Evolutionary conservation across 2,329 filamentous ascomycete genomes (phyloP), one percentile per base, ranked within the genome.

Genomic region (Cladosporium sp.): DNA sequence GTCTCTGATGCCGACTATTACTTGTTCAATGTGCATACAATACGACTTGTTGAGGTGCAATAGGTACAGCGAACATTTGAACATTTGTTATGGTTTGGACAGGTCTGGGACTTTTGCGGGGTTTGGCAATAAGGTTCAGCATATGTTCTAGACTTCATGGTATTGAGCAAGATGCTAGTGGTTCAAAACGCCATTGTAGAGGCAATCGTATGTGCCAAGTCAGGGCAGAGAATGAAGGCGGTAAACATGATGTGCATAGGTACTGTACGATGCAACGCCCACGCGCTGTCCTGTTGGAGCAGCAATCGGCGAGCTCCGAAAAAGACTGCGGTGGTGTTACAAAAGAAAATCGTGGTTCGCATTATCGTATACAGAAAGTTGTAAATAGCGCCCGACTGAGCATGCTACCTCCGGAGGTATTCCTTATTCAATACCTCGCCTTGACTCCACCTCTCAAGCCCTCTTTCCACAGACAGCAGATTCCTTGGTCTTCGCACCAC

Each of bases 401-500:
- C n/a, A n/a, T n/a, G n/a, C n/a, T n/a, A n/a, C n/a, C n/a, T n/a
- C n/a, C n/a, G n/a, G n/a, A n/a, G n/a, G n/a, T n/a, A n/a, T n/a
- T n/a, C n/a, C n/a, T n/a, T n/a, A n/a, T n/a, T n/a, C 51, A 67
- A 54, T 68, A 68, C 43, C 53, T 57, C 22, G 55, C 56, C 52
- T 59, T 60, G 13, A 67, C 64, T 5, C 65, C 65, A n/a, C 66
- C 65, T 39, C 65, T 61, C n/a, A 69, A 51, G 11, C 68, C 65
- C 56, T 80, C 78, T 60, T 77, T 84, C 83, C 83, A 88, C 27
- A 90, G 73, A 68, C 90, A 96, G 62, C 90, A 95, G 8, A 97
- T 76, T 40, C 91, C 90, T 67, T 86, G 86, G 36, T 82, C 83
- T 69, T 96, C 88, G 64, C 92, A 96, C 92, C 92, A 97, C 61